These are phyloP conservation scores for Scytalidium lignicola DNA, from an alignment of 2,329 filamentous ascomycete species.

Conservation along the genomic window DNA sequence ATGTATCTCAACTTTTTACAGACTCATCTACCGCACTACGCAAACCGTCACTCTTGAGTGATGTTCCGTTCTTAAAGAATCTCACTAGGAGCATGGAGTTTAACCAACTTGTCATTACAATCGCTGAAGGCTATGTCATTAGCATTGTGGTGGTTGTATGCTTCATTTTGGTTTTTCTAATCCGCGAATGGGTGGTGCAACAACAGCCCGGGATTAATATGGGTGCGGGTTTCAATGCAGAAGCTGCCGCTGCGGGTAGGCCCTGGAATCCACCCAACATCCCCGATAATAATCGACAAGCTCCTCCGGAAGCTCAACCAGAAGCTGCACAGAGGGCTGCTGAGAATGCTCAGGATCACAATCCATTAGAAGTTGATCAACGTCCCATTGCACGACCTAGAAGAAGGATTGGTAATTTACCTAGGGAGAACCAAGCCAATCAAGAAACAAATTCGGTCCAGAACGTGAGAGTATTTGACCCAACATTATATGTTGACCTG, in stretches of 20 bases:
- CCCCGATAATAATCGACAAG: slow-evolving; percentile 3
- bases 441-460: background rate
- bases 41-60: slow-evolving; percentile 46
- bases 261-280: slow-evolving; percentile 7
- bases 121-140: slow-evolving; percentile 89
- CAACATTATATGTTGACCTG: background rate
- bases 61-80: slow-evolving; percentile 51
- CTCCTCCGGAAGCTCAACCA: slow-evolving; percentile 11
- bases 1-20: slow-evolving; percentile 6
- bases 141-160: slow-evolving; percentile 86
- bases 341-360: slow-evolving; percentile 1
- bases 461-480: background rate
- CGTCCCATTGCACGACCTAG: slow-evolving; percentile 19
- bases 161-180: slow-evolving; percentile 95
- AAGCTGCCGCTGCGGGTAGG: slow-evolving; percentile 48
- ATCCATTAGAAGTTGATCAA: slow-evolving; percentile 10
- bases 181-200: slow-evolving; percentile 96
- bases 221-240: slow-evolving; percentile 50
- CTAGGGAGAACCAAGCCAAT: slow-evolving; percentile 1
- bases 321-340: slow-evolving; percentile 4
- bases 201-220: slow-evolving; percentile 92
- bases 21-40: slow-evolving; percentile 3
- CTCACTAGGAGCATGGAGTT: slow-evolving; percentile 64
- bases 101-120: slow-evolving; percentile 75
- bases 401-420: slow-evolving; percentile 13